Base-by-base conservation (phyloP, 2,329 filamentous ascomycete species). In the Ophiocordyceps camponoti-saundersi region DNA sequence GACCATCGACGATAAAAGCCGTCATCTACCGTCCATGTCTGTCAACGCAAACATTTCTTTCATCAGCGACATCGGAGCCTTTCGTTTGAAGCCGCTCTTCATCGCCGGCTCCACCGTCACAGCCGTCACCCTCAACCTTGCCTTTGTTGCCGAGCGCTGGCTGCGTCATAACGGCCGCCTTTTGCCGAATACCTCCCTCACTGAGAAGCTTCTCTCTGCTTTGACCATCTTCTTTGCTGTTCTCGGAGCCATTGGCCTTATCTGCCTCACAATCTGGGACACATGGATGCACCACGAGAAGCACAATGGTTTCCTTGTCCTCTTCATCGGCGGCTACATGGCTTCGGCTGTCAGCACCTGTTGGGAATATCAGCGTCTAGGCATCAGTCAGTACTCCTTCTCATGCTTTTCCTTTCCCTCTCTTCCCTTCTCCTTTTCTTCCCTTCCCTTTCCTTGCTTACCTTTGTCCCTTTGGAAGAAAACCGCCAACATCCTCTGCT, bases 261-360 rank as follows among this genome's bases (percentile, higher is more conserved):
- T 95, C 52, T 70, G 89, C 6, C 71, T 98, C 40, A 80, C 81
- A 52, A 80, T 95, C 54, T 95, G 93, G 62, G 87, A 96, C 62
- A 92, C 86, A 0, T 63, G 72, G n/a, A 67, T 70, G 47, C 77
- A 95, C 60, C 70, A 71, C 2, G 63, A 54, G 1, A 60, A 84
- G 48, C 92, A 98, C 60, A 71, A 86, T 56, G 68, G 78, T 2
- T 94, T 94, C 64, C 66, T 98, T 34, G 64, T 76, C 1, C 64
- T 95, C 46, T 98, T 98, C 62, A 86, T 95, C 60, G 79, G 64
- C 15, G 92, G 87, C 32, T 96, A 94, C 61, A 69, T 95, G 47
- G 59, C 95, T 47, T 86, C 81, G 5, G 89, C 90, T 48, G 73
- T 95, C 54, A 90, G 89, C 63, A 83, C 90, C 53, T 95, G 89